These are phyloP conservation scores for Fusarium sp. DNA, from an alignment of 2,329 filamentous ascomycete genomes.

Conservation along the genomic window DNA sequence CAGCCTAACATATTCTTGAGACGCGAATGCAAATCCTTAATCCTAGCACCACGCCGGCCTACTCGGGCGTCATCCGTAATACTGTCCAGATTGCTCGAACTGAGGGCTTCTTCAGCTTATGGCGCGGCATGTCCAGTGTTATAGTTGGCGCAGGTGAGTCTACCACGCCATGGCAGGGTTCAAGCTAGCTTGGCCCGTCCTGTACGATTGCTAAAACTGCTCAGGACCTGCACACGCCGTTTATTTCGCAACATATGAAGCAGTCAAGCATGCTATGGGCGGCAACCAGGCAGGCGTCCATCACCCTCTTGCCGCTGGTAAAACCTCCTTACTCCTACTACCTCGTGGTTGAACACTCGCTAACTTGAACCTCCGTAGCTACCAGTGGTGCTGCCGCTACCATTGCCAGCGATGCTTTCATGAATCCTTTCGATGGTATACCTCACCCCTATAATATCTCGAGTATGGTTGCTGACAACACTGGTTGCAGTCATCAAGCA, in stretches of 20 bases:
- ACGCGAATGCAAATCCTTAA: constrained; percentile 98
- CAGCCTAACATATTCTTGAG: constrained; percentile 61
- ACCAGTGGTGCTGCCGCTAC: constrained; percentile 95
- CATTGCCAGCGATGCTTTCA: constrained; percentile 96
- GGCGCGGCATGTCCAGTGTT: constrained; percentile 97
- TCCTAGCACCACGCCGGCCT: constrained; percentile 82
- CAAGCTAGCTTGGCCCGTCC: constrained; percentile 28
- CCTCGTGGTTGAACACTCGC: neutral
- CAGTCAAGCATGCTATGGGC: constrained; percentile 95
- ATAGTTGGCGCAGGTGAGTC: constrained; percentile 89
- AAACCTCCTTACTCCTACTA: constrained; percentile 45
- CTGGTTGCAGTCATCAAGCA: constrained; percentile 90
- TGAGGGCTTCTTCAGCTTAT: constrained; percentile 91
- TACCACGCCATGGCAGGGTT: constrained; percentile 27
- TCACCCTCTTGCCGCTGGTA: constrained; percentile 93
- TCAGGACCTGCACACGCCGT: constrained; percentile 95
- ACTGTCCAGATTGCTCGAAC: constrained; percentile 91
- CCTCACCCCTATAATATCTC: neutral
- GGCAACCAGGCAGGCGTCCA: constrained; percentile 90
- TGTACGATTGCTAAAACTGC: constrained; percentile 22
- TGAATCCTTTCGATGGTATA: constrained; percentile 99
- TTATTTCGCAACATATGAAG: constrained; percentile 98
- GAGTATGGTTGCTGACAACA: constrained; percentile 18
- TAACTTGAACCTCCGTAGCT: constrained; percentile 64
- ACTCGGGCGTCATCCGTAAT: constrained; percentile 91